Base-by-base conservation (phyloP, 202 grass and related monocot species). In the Panicum hallii region DNA sequence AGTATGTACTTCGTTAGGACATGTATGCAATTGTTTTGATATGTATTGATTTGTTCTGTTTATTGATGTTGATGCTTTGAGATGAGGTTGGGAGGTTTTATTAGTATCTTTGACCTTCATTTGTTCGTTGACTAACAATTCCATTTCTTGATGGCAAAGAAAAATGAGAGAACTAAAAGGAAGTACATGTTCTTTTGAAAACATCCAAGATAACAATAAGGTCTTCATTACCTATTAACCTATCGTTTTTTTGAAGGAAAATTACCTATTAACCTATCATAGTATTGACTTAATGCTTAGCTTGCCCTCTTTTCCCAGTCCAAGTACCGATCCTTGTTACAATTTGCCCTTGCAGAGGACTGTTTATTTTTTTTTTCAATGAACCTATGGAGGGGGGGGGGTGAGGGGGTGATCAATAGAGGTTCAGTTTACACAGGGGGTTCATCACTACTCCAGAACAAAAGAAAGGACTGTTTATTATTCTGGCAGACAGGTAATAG, bases 61-160 rank as follows among this genome's bases (percentile, higher is more conserved):
- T 45, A 36, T 64, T 75, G 76, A 84, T 43, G 14, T 66, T 81
- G 77, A 77, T 88, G 77, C 28, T 84, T 50, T 81, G 48, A 65
- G 46, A 26, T 22, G 15, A 86, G 30, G 46, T 11, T 64, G 26
- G 30, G 3, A 28, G 72, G 36, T 70, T 57, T 30, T 61, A 61
- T 89, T 46, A 44, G 46, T 60, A 73, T 72, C 13, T 44, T 72
- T 90, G 58, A 74, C 43, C n/a, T 40, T 63, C 1, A 17, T 38
- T 53, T 90, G 23, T 83, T 62, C 74, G 23, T 52, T 40, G 23
- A 22, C n/a, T 72, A 23, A 2, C 5, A 47, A 85, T 72, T 72
- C 20, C 14, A 17, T 71, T 44, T 72, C 46, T 69, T 69, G 78
- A 69, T 55, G 2, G 6, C 77, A 70, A 62, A 1, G n/a, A 20